Conservation (phyloP, 139 green algal genomes). For the Chlorella sp. region DNA sequence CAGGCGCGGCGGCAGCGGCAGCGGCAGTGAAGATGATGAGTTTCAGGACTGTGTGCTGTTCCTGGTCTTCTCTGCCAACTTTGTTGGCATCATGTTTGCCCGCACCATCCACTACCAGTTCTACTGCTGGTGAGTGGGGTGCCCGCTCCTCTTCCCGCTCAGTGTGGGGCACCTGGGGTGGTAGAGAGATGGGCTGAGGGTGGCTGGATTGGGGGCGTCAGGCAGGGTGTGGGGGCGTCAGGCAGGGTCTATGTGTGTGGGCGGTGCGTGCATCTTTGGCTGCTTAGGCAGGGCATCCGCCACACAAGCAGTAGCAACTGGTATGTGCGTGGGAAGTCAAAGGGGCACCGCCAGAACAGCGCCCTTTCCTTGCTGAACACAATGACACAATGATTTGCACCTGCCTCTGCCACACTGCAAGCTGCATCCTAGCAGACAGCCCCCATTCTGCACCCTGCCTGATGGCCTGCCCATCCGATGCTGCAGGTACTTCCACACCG, state of each 20-base stretch:
- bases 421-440: too few relatives aligned
- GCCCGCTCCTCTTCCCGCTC: background rate
- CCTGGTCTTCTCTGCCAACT: slow-evolving; percentile 77
- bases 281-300: too few relatives aligned
- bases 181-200: too few relatives aligned
- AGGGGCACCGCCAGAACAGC: too few relatives aligned
- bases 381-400: too few relatives aligned
- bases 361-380: too few relatives aligned
- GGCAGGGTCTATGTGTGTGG: background rate
- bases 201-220: background rate
- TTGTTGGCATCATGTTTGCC: slow-evolving; percentile 80
- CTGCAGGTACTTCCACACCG: slow-evolving; percentile 73
- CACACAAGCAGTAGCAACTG: too few relatives aligned
- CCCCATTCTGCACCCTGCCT: too few relatives aligned
- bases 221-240: too few relatives aligned
- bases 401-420: too few relatives aligned
- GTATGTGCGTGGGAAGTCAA: too few relatives aligned
- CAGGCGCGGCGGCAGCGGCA: background rate
- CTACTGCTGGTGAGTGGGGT: slow-evolving; percentile 81
- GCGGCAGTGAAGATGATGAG: background rate
- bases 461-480: background rate
- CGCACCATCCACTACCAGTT: slow-evolving; percentile 92
- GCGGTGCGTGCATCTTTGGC: too few relatives aligned
- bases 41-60: slow-evolving; percentile 38
- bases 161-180: background rate